Evolutionary conservation across 352 stramenopile species (phyloP).

Genomic region (Blastocystis sp.): DNA sequence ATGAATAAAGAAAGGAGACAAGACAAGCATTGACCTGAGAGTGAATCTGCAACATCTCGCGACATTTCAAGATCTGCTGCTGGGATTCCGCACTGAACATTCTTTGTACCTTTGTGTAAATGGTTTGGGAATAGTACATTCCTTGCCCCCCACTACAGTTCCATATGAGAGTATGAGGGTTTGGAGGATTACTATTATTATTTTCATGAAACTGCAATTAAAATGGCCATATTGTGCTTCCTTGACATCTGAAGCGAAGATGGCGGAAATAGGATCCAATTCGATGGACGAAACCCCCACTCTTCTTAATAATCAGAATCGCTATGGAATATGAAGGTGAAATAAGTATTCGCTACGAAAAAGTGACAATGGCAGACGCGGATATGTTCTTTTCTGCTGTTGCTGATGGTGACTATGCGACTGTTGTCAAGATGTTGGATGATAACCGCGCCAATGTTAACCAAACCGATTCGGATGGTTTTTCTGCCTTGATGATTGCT

Average conservation of each 20-base stretch:
- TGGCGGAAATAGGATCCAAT: background rate
- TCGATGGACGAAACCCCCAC: background rate
- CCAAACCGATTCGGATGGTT: conserved; percentile 61
- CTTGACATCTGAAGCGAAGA: conserved; percentile 25
- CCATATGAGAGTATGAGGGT: background rate
- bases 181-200: background rate
- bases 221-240: background rate
- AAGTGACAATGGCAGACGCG: conserved; percentile 49
- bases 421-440: conserved; percentile 27
- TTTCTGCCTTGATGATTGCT: conserved; percentile 62
- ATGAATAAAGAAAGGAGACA: background rate
- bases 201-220: background rate
- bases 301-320: background rate
- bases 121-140: background rate
- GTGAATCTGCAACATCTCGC: conserved; percentile 28
- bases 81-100: conserved; percentile 56
- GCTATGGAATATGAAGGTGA: conserved; percentile 32
- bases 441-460: conserved; percentile 38
- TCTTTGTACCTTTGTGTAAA: conserved; percentile 11
- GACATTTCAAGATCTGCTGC: conserved; percentile 54
- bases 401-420: conserved; percentile 46
- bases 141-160: background rate
- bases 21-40: conserved; percentile 53
- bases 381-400: conserved; percentile 56
- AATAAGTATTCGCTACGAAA: conserved; percentile 56